Evolutionary conservation across 257 asterid genomes (phyloP), one percentile per base, ranked within the genome.

Genomic region (Lycium barbarum): DNA sequence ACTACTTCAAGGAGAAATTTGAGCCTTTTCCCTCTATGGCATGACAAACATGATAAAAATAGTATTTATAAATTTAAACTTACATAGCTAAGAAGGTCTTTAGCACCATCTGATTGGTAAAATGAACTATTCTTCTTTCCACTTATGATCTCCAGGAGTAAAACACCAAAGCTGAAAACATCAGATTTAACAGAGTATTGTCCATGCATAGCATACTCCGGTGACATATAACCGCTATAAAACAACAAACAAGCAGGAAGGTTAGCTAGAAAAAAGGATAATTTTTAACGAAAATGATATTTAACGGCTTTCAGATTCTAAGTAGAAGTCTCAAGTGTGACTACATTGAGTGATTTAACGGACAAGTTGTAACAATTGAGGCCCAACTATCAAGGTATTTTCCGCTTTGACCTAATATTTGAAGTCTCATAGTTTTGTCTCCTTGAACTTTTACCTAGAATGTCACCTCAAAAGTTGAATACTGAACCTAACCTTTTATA

Each of bases 141-240:
- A 72, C 84, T 72, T 72, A 86, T 36, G 10, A 88, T 88, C 76
- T 88, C 87, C 36, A 88, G 47, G 40, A 84, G 5, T 26, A 26
- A 1, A 26, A 84, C 84, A 0, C 88, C 89, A 81, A 87, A 87
- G 54, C 89, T 87, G 61, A 84, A 87, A 1, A 87, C 84, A 22
- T 87, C 86, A 3, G 87, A 87, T 33, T 87, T 87, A 5, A 54
- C 51, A 33, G 89, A 87, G 55, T 80, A 80, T 4, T 59, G 73
- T 1, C 89, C 87, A 6, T 84, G 57, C 47, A 57, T 9, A 49
- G 43, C 65, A 12, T 86, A 86, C 81, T 86, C 89, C 2, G 87
- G 89, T 5, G 87, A 18, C 86, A 86, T 84, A 40, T 87, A 87
- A 47, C 89, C 84, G 66, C 87, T 54, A 54, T 11, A 54, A 5